These are phyloP conservation scores for Amanita rubescens DNA, from an alignment of 768 basidiomycete species.

Conservation along the genomic window DNA sequence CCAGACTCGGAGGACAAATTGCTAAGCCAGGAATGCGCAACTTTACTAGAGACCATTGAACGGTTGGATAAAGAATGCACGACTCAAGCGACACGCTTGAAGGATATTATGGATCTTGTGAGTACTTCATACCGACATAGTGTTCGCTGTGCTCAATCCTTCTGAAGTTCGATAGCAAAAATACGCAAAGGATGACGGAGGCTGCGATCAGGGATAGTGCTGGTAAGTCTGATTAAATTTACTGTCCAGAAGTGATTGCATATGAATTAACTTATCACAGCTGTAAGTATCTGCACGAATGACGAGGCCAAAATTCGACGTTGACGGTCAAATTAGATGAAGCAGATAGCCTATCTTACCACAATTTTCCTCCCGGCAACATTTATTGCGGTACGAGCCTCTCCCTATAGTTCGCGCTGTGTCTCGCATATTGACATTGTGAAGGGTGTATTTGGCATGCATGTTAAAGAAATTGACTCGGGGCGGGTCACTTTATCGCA, in stretches of 20 bases:
- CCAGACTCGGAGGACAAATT: slow-evolving; percentile 21
- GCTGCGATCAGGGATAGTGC: slow-evolving; percentile 28
- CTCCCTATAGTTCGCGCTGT: too few species aligned
- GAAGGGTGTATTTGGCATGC: slow-evolving; percentile 53
- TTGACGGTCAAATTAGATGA: slow-evolving; percentile 29
- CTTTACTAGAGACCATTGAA: slow-evolving; percentile 41
- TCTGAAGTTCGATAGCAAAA: slow-evolving; percentile 35
- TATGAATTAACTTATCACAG: slow-evolving; percentile 7
- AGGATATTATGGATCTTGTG: slow-evolving; percentile 46
- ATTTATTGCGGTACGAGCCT: slow-evolving; percentile 40
- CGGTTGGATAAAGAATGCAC: slow-evolving; percentile 34
- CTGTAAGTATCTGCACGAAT: slow-evolving; percentile 4
- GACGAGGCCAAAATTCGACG: neutral
- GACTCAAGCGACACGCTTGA: slow-evolving; percentile 38
- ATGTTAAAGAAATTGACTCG: slow-evolving; percentile 37
- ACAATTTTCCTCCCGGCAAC: slow-evolving; percentile 58
- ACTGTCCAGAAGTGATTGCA: neutral
- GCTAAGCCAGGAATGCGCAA: slow-evolving; percentile 38
- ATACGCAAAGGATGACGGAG: slow-evolving; percentile 35
- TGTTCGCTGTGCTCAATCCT: neutral
- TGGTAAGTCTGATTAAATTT: slow-evolving; percentile 9
- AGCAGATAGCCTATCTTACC: slow-evolving; percentile 53
- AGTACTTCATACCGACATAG: neutral
- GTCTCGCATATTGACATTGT: neutral
- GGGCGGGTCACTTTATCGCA: slow-evolving; percentile 28